Base-by-base conservation (phyloP, 805 yeast species). In the Monosporozyma servazzii region DNA sequence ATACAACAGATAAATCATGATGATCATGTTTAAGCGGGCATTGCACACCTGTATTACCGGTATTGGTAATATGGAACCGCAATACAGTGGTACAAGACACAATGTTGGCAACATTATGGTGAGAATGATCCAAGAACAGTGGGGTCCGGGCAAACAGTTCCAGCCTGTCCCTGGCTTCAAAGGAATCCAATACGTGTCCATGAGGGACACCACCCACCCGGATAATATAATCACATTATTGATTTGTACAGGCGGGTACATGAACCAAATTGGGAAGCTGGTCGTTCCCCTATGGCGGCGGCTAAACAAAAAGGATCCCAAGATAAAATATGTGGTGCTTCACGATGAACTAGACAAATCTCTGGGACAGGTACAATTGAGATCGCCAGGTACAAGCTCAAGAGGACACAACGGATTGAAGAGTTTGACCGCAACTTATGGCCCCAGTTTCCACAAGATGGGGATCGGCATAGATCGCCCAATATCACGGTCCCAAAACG, bases 391-490 rank as follows among this genome's bases (percentile, higher is more conserved):
- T 1, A 73, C 84, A 0, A 78, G 87, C 43, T 74, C 81, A 15
- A 72, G 93, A 45, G 96, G 96, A 0, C 98, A 90, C 60, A 88
- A 88, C 61, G 97, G 96, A 0, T 71, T 90, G 27, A 75, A 76
- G 54, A 78, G 84, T 41, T 75, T 90, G 3, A 76, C 75, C 44
- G 56, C 64, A 6, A 42, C 53, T 21, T 64, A 76, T 37, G 82
- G 83, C 27, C 71, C 73, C 36, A 73, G 71, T 17, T 87, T 82
- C 61, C 74, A 79, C n/a, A 78, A 87, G 48, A 62, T 89, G 13
- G 79, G 84, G 17, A 72, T 89, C 8, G 97, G 97, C 0, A 85
- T 90, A 15, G 95, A 88, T 1, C 71, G 86, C 50, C 61, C 61
- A 1, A 45, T 31, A 4, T 47, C 48, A 5, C 71, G 78, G 48